Conservation (phyloP, 495 filamentous ascomycete genomes). For the Aspergillus avenaceus region DNA sequence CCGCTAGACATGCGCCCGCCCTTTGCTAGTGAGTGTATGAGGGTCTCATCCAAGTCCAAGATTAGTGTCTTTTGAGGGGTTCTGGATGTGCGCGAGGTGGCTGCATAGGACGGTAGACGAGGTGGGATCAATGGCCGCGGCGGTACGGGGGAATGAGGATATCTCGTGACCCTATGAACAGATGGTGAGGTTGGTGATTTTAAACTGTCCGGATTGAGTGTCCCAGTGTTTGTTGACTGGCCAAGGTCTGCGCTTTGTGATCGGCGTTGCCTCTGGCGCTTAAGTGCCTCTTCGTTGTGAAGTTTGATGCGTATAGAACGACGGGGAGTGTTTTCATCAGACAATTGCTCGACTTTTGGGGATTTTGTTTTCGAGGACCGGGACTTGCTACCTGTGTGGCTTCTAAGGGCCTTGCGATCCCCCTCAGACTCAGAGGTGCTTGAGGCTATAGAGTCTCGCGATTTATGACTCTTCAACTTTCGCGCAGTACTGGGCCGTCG, state of each 20-base stretch:
- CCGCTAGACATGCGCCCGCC: constrained; percentile 93
- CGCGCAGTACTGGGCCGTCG: constrained; percentile 34
- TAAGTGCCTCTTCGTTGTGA: constrained; percentile 67
- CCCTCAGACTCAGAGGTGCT: constrained; percentile 48
- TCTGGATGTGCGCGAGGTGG: constrained; percentile 39
- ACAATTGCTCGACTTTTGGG: constrained; percentile 24
- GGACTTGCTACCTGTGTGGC: constrained; percentile 21
- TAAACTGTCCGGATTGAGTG: constrained; percentile 39
- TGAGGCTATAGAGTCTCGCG: constrained; percentile 37
- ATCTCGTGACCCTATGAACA: constrained; percentile 70
- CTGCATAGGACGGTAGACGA: constrained; percentile 77
- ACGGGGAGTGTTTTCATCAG: constrained; percentile 63
- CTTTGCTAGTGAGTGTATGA: constrained; percentile 96
- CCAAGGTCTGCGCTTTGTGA: constrained; percentile 31
- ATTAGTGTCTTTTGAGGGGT: constrained; percentile 82
- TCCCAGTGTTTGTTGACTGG: constrained; percentile 26
- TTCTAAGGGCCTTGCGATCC: constrained; percentile 27
- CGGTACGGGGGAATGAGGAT: constrained; percentile 82
- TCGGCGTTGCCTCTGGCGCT: constrained; percentile 50
- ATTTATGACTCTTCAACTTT: constrained; percentile 30
- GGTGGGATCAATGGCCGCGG: constrained; percentile 85
- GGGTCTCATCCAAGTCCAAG: constrained; percentile 91
- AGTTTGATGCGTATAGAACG: constrained; percentile 90
- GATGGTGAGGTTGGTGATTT: constrained; percentile 90
- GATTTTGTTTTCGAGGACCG: constrained; percentile 53